Evolutionary conservation across 768 basidiomycete species (phyloP), one percentile per base, ranked within the genome.

Genomic region (Amanita polypyramis): DNA sequence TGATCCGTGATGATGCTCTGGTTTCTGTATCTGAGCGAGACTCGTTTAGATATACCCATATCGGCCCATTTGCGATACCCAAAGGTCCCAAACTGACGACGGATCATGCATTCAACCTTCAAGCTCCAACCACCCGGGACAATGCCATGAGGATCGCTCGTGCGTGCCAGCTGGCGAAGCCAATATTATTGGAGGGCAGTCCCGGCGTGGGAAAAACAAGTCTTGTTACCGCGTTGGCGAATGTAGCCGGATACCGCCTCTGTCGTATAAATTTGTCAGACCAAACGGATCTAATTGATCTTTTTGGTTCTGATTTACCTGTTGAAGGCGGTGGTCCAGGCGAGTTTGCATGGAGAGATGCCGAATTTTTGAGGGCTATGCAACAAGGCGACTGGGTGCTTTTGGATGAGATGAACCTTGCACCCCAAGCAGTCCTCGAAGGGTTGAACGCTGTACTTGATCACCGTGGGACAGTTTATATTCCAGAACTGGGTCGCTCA

Each of bases 191-290:
- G 7, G 96, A 99, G 60, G 96, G 96, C 1, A 97, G 93, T 63
- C 96, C 96, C 9, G 96, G 96, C 0, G 96, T 98, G 11, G 96
- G 96, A 2, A 99, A 99, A 66, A 98, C 96, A 2, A 96, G 90
- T 60, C 74, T 99, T 3, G 70, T 98, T 43, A 74, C 82, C 14
- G 95, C 96, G 7, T 70, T 99, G 9, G 92, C 93, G 19, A 81
- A 80, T 51, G 67, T 85, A 4, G 70, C 82, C 33, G 90, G 92
- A 14, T 79, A 92, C 59, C 65, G 73, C 23, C 72, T 98, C 25
- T 89, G 82, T 60, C 83, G 96, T 17, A 94, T 99, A 73, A 99
- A 99, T 65, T 67, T 99, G 17, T 98, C 96, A 4, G 96, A 99
- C 56, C 96, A 99, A 62, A 98, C 95, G 0, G 96, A 99, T 60